Evolutionary conservation across 2,329 filamentous ascomycete species (phyloP).

Genomic region (Aspergillus proliferans): DNA sequence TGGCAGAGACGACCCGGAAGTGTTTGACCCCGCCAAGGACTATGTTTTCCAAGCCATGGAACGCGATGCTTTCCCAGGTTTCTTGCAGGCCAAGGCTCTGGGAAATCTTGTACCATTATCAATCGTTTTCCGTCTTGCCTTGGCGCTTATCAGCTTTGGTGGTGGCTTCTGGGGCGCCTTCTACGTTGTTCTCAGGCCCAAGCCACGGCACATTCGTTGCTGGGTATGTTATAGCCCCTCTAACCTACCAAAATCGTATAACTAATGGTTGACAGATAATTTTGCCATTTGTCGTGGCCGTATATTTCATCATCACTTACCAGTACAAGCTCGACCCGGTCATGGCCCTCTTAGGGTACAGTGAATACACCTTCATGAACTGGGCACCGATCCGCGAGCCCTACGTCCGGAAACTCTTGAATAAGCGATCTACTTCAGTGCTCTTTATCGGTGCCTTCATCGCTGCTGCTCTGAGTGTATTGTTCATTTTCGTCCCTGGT

Average conservation of each 20-base stretch:
- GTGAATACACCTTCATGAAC: constrained; percentile 93
- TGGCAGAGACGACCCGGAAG: constrained; percentile 88
- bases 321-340: constrained; percentile 94
- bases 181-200: constrained; percentile 83
- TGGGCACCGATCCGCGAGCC: constrained; percentile 84
- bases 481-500: constrained; percentile 94
- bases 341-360: constrained; percentile 79
- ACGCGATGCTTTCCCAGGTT: constrained; percentile 95
- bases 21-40: constrained; percentile 96
- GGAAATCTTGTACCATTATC: constrained; percentile 93
- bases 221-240: constrained; percentile 60
- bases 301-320: constrained; percentile 84
- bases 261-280: constrained; percentile 53
- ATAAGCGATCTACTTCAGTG: constrained; percentile 76
- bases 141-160: constrained; percentile 82
- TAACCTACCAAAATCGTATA: neutral
- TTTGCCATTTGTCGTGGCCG: constrained; percentile 82
- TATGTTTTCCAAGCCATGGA: constrained; percentile 99
- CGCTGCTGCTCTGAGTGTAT: constrained; percentile 72
- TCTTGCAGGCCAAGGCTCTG: constrained; percentile 87
- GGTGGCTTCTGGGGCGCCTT: constrained; percentile 92
- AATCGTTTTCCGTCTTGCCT: constrained; percentile 74
- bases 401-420: constrained; percentile 79
- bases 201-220: constrained; percentile 64
- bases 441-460: constrained; percentile 68